Evolutionary conservation across 371 early-diverging fungal species (phyloP), one percentile per base, ranked within the genome.

Genomic region (Conidiobolus incongruus): DNA sequence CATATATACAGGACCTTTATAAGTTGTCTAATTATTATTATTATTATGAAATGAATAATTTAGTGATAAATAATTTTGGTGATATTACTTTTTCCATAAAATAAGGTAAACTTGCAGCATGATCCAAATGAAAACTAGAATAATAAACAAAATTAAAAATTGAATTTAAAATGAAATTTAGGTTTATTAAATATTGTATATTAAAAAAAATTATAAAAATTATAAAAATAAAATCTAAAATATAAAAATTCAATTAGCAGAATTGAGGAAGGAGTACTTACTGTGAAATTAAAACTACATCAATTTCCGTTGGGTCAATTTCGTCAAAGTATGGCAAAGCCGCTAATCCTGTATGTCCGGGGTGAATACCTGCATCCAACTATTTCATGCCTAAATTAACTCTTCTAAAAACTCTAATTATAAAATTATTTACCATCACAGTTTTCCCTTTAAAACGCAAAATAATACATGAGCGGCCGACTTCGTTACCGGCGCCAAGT

Each of bases 321-420:
- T 86, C 71, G 60, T 99, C 99, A 58, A 98, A 83, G 68, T 92
- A 99, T 0, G 99, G 99, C 36, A 99, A 70, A 31, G 92, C 86
- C 21, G 87, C 77, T 41, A 90, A 61, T n/a, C 99, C 99, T 46
- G 70, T 79, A 62, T 87, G 78, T 8, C 95, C 99, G 16, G 99
- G 99, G 66, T 99, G 99, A 49, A 98, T 75, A 44, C 99, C 99
- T 54, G 95, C 95, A 68, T 99, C 99, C 46, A 99, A 75, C 83
- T 79, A 37, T 22, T 11, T 31, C 10, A 12, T 16, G 12, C 23
- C 4, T 7, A 40, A 7, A 8, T 17, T 13, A 28, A 17, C 7
- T 23, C 4, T 40, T 3, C 31, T 8, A 31, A 13, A 13, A 8
- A 13, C 31, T 31, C 13, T 7, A 40, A 12, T 26, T 26, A 3